These are phyloP conservation scores for Rhazya stricta DNA, from an alignment of 257 asterid species.

Conservation along the genomic window DNA sequence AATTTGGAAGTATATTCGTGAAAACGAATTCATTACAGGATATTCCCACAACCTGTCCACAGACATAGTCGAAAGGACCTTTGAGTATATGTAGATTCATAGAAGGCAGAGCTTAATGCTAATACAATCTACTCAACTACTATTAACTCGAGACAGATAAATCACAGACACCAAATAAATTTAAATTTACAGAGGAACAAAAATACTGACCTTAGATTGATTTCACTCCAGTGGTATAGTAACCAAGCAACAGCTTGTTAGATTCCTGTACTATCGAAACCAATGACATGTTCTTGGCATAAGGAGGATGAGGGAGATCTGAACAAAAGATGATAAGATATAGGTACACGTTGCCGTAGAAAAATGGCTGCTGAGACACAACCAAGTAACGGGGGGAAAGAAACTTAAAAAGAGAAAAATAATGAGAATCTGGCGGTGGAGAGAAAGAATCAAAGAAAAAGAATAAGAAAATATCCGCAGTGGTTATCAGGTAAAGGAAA, in stretches of 20 bases:
- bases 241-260: neutral
- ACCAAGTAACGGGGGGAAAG: too few species aligned
- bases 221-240: neutral
- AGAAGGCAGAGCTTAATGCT: neutral
- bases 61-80: neutral
- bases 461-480: too few species aligned
- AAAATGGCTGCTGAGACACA: too few species aligned
- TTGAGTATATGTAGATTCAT: neutral
- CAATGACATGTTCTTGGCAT: neutral
- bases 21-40: neutral
- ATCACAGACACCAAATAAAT: neutral
- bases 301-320: slow-evolving; percentile 13
- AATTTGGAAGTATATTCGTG: neutral
- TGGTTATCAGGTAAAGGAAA: too few species aligned
- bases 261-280: neutral
- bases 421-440: too few species aligned
- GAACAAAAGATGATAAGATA: slow-evolving; percentile 11
- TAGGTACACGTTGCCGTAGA: too few species aligned
- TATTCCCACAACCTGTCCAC: neutral
- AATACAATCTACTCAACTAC: neutral
- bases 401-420: too few species aligned
- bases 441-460: too few species aligned
- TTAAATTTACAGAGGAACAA: neutral
- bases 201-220: neutral
- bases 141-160: neutral